Conservation (phyloP, 2,329 filamentous ascomycete species). For the Botryosphaeria agaves region DNA sequence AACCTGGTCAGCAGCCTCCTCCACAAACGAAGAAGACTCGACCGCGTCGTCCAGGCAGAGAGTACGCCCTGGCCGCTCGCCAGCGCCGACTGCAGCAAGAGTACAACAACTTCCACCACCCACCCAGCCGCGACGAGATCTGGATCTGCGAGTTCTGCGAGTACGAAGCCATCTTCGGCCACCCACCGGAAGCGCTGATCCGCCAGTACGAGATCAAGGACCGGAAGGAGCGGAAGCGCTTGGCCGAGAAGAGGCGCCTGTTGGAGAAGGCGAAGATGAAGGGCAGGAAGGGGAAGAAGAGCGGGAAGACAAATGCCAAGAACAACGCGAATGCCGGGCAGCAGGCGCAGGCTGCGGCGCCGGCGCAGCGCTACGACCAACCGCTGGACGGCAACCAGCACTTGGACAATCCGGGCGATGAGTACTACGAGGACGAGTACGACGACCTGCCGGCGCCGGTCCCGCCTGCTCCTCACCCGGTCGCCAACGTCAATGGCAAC, state of each 20-base stretch:
- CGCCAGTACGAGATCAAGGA: constrained; percentile 91
- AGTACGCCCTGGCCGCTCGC: constrained; percentile 43
- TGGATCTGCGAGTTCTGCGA: constrained; percentile 99
- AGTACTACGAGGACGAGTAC: constrained; percentile 19
- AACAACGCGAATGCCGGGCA: too few species aligned
- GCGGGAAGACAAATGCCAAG: too few species aligned
- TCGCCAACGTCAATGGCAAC: too few species aligned
- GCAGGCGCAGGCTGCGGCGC: background rate
- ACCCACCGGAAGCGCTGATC: constrained; percentile 67
- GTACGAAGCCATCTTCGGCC: constrained; percentile 90
- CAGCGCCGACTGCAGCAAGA: constrained; percentile 63
- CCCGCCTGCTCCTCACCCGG: constrained; percentile 6
- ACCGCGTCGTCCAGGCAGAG: constrained; percentile 43
- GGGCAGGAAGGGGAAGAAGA: constrained; percentile 64
- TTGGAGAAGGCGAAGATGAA: constrained; percentile 92
- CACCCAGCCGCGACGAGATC: constrained; percentile 49
- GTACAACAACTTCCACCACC: constrained; percentile 55
- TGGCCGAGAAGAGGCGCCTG: constrained; percentile 70
- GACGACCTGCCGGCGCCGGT: constrained; percentile 11
- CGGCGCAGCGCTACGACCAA: constrained; percentile 1
- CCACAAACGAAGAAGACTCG: constrained; percentile 15
- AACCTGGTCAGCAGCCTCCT: constrained; percentile 11
- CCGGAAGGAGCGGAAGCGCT: constrained; percentile 61
- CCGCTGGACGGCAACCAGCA: constrained; percentile 1
- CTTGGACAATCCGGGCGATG: constrained; percentile 7